Conservation (phyloP, 2,329 filamentous ascomycete species). For the Diaporthe capsici region DNA sequence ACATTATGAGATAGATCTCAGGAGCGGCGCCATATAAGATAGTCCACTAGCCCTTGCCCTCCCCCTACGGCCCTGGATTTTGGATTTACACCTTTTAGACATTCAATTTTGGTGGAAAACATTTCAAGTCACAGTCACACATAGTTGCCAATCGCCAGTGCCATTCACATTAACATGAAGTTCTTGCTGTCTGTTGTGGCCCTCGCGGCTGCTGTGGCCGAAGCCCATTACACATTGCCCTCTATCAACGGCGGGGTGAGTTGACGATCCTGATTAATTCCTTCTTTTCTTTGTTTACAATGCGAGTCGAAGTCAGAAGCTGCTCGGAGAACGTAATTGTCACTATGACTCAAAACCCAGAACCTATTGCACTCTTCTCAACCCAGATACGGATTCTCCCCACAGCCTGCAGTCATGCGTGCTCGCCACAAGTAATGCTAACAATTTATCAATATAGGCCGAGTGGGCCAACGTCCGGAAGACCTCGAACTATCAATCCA, state of each 20-base stretch:
- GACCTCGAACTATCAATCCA: constrained; percentile 64
- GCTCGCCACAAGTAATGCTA: neutral
- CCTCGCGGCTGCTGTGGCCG: constrained; percentile 8
- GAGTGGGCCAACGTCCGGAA: constrained; percentile 64
- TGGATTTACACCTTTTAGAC: no score
- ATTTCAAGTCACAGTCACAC: accelerated
- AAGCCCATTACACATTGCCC: constrained; percentile 31
- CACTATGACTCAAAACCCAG: neutral
- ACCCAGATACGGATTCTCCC: neutral
- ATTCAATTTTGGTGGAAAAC: neutral
- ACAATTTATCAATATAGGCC: neutral
- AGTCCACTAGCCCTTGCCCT: neutral
- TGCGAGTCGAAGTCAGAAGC: no score
- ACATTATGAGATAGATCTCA: neutral
- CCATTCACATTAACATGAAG: constrained; percentile 4
- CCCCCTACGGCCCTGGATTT: no score
- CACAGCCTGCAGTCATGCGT: neutral
- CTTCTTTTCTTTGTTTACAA: neutral
- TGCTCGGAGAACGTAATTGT: neutral
- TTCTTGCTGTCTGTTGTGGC: constrained; percentile 5
- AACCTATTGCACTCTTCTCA: neutral
- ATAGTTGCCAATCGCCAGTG: neutral
- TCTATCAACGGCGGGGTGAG: constrained; percentile 34
- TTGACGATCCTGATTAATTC: neutral
- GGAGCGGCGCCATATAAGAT: neutral